Evolutionary conservation across 441 rosid species (phyloP).

Genomic region (Metrosideros polymorpha): DNA sequence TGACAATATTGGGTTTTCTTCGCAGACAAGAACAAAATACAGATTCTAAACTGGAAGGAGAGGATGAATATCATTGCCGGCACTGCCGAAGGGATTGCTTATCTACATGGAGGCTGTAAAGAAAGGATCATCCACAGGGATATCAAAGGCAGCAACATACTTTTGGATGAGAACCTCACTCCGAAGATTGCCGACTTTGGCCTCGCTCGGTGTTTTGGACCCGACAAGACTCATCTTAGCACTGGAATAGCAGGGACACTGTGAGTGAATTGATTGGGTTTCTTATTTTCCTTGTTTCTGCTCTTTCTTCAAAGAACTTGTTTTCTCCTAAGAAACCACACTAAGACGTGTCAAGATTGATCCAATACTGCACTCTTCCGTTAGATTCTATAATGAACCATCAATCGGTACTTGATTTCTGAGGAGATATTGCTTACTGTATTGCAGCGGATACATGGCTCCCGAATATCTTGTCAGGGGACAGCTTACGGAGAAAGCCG

Average conservation of each 20-base stretch:
- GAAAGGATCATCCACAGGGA: constrained; percentile 69
- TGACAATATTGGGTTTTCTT: not conserved
- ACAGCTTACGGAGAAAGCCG: constrained; percentile 72
- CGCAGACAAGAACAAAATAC: constrained; percentile 35
- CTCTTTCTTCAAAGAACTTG: not conserved
- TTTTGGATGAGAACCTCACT: constrained; percentile 50
- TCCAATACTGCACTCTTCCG: not conserved
- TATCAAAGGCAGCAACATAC: constrained; percentile 72
- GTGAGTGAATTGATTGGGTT: constrained; percentile 19
- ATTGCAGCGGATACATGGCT: constrained; percentile 79
- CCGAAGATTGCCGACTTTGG: constrained; percentile 84
- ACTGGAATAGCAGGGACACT: constrained; percentile 83
- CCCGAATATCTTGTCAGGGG: constrained; percentile 70
- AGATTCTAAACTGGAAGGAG: constrained; percentile 46
- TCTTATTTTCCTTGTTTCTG: not conserved
- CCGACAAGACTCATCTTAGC: constrained; percentile 57
- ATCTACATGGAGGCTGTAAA: constrained; percentile 57
- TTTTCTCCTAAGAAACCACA: not conserved
- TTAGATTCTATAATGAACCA: not conserved
- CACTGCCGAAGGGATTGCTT: constrained; percentile 70
- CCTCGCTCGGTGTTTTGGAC: constrained; percentile 59
- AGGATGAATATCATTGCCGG: constrained; percentile 52
- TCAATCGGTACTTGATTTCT: not conserved
- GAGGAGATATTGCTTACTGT: not conserved
- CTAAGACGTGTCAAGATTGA: not conserved